Conservation (phyloP, 2,329 filamentous ascomycete species). For the Didymellaceae sp. region DNA sequence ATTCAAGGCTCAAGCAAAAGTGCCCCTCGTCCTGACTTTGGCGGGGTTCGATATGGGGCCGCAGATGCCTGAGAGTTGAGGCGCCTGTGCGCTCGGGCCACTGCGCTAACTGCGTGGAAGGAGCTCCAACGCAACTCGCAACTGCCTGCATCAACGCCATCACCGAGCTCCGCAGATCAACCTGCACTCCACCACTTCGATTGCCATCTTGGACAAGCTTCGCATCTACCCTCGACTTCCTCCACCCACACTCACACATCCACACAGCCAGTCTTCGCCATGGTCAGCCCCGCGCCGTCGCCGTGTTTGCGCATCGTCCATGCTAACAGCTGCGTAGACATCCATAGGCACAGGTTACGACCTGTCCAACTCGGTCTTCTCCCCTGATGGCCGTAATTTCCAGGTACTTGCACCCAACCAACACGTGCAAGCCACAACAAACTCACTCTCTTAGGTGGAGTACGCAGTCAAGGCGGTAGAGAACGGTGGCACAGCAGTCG, state of each 20-base stretch:
- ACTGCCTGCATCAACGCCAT: slow-evolving; percentile 39
- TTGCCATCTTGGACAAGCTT: background rate
- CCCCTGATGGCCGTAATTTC: slow-evolving; percentile 97
- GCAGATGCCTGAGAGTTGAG: slow-evolving; percentile 7
- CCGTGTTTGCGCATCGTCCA: slow-evolving; percentile 13
- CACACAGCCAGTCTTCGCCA: slow-evolving; percentile 23
- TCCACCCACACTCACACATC: background rate
- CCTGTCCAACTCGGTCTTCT: slow-evolving; percentile 99
- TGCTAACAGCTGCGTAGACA: slow-evolving; percentile 66
- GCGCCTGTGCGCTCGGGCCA: slow-evolving; percentile 5
- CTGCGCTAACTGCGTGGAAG: slow-evolving; percentile 13
- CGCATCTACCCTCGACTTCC: background rate
- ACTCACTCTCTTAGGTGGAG: slow-evolving; percentile 66
- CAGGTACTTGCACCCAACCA: slow-evolving; percentile 68
- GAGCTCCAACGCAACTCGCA: slow-evolving; percentile 41
- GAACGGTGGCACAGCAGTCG: slow-evolving; percentile 94
- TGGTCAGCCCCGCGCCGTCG: slow-evolving; percentile 34
- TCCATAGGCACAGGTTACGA: slow-evolving; percentile 99
- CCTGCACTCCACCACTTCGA: slow-evolving; percentile 1
- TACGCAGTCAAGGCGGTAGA: slow-evolving; percentile 99
- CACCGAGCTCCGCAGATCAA: slow-evolving; percentile 17
- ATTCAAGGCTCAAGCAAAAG: background rate
- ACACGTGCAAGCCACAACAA: too few species aligned
- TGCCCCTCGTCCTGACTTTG: slow-evolving; percentile 7
- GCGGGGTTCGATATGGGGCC: slow-evolving; percentile 9